A percentile compares a stretch with the other conserved stretches of the same genome.
phyloP scores from a whole-genome alignment of 495 filamentous ascomycete genomes.

The Delitschia confertaspora region DNA sequence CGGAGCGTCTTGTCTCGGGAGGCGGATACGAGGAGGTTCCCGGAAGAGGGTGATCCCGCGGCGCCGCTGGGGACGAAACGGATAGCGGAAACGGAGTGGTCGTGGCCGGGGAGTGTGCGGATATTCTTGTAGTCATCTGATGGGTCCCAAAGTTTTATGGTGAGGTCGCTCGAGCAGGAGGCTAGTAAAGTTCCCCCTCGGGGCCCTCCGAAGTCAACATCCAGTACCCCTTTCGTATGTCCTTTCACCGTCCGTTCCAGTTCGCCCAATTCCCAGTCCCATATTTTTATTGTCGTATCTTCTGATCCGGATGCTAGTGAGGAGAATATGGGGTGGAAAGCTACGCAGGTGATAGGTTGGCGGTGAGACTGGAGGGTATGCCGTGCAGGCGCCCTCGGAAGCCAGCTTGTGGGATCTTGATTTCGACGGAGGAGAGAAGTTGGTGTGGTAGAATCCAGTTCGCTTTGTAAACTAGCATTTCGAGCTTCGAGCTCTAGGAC shows the following conservation, averaged over 20 bases:
- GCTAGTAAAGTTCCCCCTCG: constrained; percentile 78
- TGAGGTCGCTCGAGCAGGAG: constrained; percentile 82
- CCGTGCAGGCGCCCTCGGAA: constrained; percentile 68
- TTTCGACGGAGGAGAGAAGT: constrained; percentile 68
- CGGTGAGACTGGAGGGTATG: constrained; percentile 83
- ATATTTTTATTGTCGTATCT: constrained; percentile 83
- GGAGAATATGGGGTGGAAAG: constrained; percentile 91
- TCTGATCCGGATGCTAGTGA: constrained; percentile 88
- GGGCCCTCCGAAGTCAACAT: constrained; percentile 87
- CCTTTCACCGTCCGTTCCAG: constrained; percentile 87
- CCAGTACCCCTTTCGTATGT: constrained; percentile 81
- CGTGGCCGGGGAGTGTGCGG: constrained; percentile 83
- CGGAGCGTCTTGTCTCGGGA: constrained; percentile 73
- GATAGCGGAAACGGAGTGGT: constrained; percentile 81
- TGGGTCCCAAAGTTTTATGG: constrained; percentile 95
- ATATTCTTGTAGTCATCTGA: constrained; percentile 93
- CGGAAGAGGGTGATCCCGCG: constrained; percentile 51
- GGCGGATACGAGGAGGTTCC: constrained; percentile 73
- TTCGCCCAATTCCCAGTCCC: constrained; percentile 96
- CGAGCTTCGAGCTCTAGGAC: constrained; percentile 89
- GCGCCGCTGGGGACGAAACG: constrained; percentile 80
- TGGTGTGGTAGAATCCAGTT: constrained; percentile 79
- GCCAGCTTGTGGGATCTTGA: constrained; percentile 78
- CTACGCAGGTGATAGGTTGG: constrained; percentile 71
- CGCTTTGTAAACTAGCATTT: constrained; percentile 60